Evolutionary conservation across 306 rosid species (phyloP).

Genomic region (Trichosanthes cucumerina): DNA sequence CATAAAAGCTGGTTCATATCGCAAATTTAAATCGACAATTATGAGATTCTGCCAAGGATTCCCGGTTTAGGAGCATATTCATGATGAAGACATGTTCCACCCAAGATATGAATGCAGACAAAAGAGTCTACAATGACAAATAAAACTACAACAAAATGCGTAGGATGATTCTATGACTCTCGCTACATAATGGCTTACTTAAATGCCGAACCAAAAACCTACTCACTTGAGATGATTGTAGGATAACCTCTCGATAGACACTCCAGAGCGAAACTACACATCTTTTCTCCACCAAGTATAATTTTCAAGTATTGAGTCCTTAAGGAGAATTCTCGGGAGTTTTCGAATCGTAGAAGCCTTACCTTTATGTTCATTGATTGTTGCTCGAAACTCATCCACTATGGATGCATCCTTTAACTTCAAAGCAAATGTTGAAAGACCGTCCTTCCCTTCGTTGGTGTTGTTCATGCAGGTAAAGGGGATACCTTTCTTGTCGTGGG

Average conservation of each 20-base stretch:
- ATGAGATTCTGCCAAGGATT: constrained; percentile 17
- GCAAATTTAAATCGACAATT: constrained; percentile 1
- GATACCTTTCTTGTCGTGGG: no score
- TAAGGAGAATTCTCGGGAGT: constrained; percentile 81
- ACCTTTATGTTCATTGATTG: no score
- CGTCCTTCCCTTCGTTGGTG: no score
- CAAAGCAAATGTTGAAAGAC: no score
- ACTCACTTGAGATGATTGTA: constrained; percentile 5
- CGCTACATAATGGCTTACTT: constrained; percentile 30
- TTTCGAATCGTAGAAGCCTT: no score
- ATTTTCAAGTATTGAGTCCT: constrained; percentile 37
- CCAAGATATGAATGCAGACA: constrained; percentile 19
- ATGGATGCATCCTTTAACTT: no score
- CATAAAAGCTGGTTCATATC: not conserved
- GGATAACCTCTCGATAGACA: constrained; percentile 9
- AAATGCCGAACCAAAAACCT: constrained; percentile 23
- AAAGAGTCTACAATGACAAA: constrained; percentile 17
- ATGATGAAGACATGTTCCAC: constrained; percentile 1
- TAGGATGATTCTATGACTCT: constrained; percentile 28
- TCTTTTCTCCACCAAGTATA: not conserved
- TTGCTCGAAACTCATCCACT: no score
- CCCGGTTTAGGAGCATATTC: constrained; percentile 6
- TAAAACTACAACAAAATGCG: constrained; percentile 39
- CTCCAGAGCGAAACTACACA: constrained; percentile 12
- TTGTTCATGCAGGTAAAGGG: no score